Percentiles rank a stretch among this genome's conserved stretches.
These are phyloP conservation scores for Rhynchospora breviuscula DNA, from an alignment of 176 grass and related monocot species.

Conservation along the genomic window DNA sequence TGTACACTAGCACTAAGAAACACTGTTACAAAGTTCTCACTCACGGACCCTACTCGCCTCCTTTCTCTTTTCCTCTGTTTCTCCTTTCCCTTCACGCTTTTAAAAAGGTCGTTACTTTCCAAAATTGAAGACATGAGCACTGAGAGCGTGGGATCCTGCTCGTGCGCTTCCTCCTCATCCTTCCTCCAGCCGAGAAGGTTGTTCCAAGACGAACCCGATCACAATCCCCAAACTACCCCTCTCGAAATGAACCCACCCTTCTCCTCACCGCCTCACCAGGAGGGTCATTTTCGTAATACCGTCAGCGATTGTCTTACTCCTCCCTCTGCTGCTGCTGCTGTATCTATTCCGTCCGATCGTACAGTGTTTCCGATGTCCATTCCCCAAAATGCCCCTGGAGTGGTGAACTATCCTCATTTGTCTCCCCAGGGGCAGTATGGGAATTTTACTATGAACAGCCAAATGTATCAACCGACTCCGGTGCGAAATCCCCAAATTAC, in stretches of 20 bases:
- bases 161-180: not conserved
- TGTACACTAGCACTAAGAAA: no score
- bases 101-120: not conserved
- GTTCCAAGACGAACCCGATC: not conserved
- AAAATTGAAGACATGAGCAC: not conserved
- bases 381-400: not conserved
- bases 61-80: not conserved
- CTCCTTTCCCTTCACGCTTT: not conserved
- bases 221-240: not conserved
- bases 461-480: not conserved
- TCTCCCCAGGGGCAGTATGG: not conserved
- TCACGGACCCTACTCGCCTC: not conserved
- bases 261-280: not conserved
- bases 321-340: not conserved
- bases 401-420: not conserved
- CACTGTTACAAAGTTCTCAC: no score
- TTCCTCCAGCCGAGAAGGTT: not conserved
- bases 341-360: not conserved
- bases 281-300: not conserved
- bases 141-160: conserved; percentile 15
- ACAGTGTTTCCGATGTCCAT: not conserved
- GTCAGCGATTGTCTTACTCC: not conserved
- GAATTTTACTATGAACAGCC: not conserved
- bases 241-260: not conserved
- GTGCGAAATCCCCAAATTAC: not conserved